Percentiles rank a stretch among this genome's conserved stretches.
Evolutionary conservation across 2,329 filamentous ascomycete species (phyloP).

Genomic region (Pseudocercospora macadamiae): DNA sequence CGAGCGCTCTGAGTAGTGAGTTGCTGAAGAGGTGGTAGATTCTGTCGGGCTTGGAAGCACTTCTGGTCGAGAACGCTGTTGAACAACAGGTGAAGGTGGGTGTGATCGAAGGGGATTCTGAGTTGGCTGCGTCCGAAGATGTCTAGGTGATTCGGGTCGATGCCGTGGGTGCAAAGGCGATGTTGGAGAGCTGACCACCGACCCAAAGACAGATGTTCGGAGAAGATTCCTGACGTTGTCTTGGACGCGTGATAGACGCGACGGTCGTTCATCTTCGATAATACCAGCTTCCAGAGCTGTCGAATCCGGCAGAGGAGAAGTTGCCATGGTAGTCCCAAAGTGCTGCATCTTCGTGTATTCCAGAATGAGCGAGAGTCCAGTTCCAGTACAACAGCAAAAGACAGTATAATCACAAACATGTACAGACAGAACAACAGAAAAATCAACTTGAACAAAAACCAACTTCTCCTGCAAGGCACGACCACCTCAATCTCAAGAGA

Average conservation of each 20-base stretch:
- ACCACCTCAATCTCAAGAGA: constrained; percentile 18
- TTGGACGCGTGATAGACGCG: constrained; percentile 33
- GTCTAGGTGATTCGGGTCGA: neutral
- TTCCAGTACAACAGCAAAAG: neutral
- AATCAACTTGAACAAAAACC: constrained; percentile 6
- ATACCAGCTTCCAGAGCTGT: constrained; percentile 39
- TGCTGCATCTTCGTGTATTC: constrained; percentile 15
- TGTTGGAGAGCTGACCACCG: constrained; percentile 26
- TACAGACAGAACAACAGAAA: constrained; percentile 2
- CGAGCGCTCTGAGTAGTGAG: constrained; percentile 8
- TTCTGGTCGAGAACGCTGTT: constrained; percentile 16
- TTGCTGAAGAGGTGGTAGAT: constrained; percentile 11
- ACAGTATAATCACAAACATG: neutral
- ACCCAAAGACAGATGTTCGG: constrained; percentile 33
- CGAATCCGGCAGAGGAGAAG: constrained; percentile 36
- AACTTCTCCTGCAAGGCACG: constrained; percentile 18
- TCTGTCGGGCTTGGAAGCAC: constrained; percentile 26
- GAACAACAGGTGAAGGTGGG: constrained; percentile 12
- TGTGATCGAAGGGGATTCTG: constrained; percentile 19
- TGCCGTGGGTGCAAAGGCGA: constrained; percentile 19
- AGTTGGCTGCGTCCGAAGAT: constrained; percentile 6
- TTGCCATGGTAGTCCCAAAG: constrained; percentile 17
- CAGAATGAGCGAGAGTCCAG: neutral
- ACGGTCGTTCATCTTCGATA: constrained; percentile 34
- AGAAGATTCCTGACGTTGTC: constrained; percentile 40